A percentile compares a stretch with the other conserved stretches of the same genome.
phyloP scores from a whole-genome alignment of 1,284 basidiomycete genomes.

The Cutaneotrichosporon arboriforme region DNA sequence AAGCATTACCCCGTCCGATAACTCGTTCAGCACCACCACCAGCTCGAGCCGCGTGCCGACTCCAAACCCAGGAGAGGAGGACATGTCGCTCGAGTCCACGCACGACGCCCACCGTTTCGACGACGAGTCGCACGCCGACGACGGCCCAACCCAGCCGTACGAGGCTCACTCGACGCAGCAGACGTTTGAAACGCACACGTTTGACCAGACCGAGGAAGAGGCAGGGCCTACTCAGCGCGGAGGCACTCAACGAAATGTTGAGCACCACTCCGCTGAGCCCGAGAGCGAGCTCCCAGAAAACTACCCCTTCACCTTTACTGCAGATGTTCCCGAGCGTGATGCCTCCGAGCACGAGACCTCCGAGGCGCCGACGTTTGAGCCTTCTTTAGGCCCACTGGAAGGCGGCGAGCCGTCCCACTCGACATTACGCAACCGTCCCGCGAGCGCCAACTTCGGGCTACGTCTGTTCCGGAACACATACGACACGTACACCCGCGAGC shows the following conservation, averaged over 20 bases:
- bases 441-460: conserved; percentile 64
- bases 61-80: conserved; percentile 1
- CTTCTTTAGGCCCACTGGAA: conserved; percentile 15
- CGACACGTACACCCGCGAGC: conserved; percentile 87
- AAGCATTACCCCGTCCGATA: conserved; percentile 41
- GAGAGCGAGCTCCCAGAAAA: not conserved
- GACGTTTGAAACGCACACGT: too few relatives aligned
- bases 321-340: conserved; percentile 46
- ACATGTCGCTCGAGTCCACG: conserved; percentile 1
- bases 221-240: not conserved
- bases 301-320: conserved; percentile 70
- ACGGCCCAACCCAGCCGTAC: not conserved
- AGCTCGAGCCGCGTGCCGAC: conserved; percentile 3
- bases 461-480: conserved; percentile 80
- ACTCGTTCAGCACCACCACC: conserved; percentile 20
- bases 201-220: not conserved
- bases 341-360: not conserved
- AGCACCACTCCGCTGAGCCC: too few relatives aligned
- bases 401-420: conserved; percentile 32
- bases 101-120: too few relatives aligned
- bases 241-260: too few relatives aligned
- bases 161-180: not conserved
- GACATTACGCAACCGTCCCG: conserved; percentile 18
- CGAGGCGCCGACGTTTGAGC: conserved; percentile 5
- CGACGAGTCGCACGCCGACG: conserved; percentile 1